These are phyloP conservation scores for Diaporthe australafricana DNA, from an alignment of 2,329 filamentous ascomycete species.

Conservation along the genomic window DNA sequence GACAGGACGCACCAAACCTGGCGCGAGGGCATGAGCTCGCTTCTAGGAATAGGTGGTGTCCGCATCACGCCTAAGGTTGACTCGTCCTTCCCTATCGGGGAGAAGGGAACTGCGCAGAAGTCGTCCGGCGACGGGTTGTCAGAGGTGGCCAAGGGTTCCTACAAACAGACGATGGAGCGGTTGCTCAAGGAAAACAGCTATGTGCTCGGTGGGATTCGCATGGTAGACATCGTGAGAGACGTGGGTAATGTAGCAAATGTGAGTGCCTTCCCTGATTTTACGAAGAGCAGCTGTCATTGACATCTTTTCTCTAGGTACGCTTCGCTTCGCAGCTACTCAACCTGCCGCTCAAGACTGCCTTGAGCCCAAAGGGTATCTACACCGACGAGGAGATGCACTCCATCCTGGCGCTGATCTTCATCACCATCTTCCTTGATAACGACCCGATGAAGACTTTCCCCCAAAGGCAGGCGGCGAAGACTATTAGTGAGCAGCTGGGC, in stretches of 20 bases:
- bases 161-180: conserved; percentile 68
- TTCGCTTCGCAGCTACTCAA: conserved; percentile 74
- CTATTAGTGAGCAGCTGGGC: conserved; percentile 69
- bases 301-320: conserved; percentile 59
- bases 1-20: conserved; percentile 74
- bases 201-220: conserved; percentile 68
- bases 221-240: conserved; percentile 79
- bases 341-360: conserved; percentile 73
- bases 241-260: conserved; percentile 70
- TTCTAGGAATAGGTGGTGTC: conserved; percentile 67
- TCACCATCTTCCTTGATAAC: conserved; percentile 73
- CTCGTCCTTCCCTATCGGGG: not conserved
- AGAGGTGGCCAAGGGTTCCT: conserved; percentile 73
- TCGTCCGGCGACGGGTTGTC: conserved; percentile 66
- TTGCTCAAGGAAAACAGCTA: conserved; percentile 75
- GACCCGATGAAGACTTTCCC: conserved; percentile 76
- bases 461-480: conserved; percentile 67
- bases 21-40: conserved; percentile 70
- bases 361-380: conserved; percentile 69
- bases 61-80: conserved; percentile 63
- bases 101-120: not conserved
- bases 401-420: conserved; percentile 74
- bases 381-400: conserved; percentile 68
- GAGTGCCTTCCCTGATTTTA: not conserved
- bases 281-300: not conserved